Evolutionary conservation across 2,329 filamentous ascomycete genomes (phyloP).

Genomic region (Emmonsiellopsis sp.): DNA sequence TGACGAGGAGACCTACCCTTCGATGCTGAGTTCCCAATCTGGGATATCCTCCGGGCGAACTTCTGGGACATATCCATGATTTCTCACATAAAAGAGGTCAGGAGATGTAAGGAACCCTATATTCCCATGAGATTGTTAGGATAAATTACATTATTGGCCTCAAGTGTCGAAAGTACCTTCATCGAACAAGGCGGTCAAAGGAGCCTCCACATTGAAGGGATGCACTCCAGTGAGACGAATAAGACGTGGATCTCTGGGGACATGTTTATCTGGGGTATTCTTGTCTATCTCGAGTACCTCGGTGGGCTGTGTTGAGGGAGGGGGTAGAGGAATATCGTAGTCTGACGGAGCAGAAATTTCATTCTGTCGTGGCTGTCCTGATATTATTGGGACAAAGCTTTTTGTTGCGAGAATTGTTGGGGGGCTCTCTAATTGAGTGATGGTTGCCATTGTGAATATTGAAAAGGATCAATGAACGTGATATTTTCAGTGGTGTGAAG

Average conservation of each 20-base stretch:
- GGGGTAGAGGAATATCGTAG: constrained; percentile 56
- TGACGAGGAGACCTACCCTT: constrained; percentile 44
- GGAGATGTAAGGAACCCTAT: constrained; percentile 76
- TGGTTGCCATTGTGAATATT: not conserved
- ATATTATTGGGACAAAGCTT: not conserved
- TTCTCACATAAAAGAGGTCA: constrained; percentile 83
- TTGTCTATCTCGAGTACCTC: constrained; percentile 64
- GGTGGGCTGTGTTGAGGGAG: constrained; percentile 47
- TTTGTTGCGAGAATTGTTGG: not conserved
- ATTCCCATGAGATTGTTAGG: not conserved
- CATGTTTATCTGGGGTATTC: constrained; percentile 74
- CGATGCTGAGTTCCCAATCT: constrained; percentile 73
- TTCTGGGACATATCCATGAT: constrained; percentile 73
- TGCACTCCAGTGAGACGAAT: constrained; percentile 82
- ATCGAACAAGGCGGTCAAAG: constrained; percentile 66
- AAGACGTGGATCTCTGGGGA: constrained; percentile 67
- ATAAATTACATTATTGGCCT: constrained; percentile 2
- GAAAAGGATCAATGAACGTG: not conserved
- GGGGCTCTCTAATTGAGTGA: not conserved
- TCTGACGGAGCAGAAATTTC: constrained; percentile 4
- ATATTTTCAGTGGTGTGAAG: not conserved
- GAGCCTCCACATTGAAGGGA: constrained; percentile 84
- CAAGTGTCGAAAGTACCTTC: constrained; percentile 28
- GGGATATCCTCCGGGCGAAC: constrained; percentile 63
- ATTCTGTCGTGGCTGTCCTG: not conserved